Evolutionary conservation across 2,329 filamentous ascomycete genomes (phyloP), one percentile per base, ranked within the genome.

Genomic region (Ilyonectria destructans): DNA sequence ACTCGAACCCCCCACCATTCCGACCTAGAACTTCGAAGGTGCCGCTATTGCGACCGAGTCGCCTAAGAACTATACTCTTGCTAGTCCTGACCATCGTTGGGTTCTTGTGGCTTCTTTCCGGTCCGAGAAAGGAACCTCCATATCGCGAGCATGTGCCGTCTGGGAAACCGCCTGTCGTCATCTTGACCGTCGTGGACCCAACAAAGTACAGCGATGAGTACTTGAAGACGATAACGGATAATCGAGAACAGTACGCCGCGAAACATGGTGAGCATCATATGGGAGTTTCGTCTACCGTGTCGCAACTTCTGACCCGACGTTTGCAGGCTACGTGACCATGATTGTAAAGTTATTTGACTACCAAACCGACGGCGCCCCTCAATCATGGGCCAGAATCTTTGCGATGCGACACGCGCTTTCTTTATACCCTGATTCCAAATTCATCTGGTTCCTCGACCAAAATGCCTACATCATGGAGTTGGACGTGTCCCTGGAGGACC

Each of bases 391-490:
- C 48, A 90, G 93, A 75, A 88, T 98, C 60, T 93, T 96, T 68
- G 93, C 96, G 8, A 86, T 97, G 78, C 92, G 96, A 68, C 96
- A 99, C 80, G 96, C 96, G 55, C 90, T 98, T 82, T 91, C 94
- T 7, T 87, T 91, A 52, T 91, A 92, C 78, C 94, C 95, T 6
- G 88, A 94, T 74, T 91, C 89, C 69, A 90, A 88, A 56, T 97
- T 91, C 80, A 88, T 98, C 79, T 98, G 96, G 92, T 94, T 92
- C 78, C 90, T 99, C 17, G 93, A 96, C 68, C 89, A 93, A 74
- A 90, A 96, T 76, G 89, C 94, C 9, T 87, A 97, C 73, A 96
- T 99, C 78, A 97, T 97, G 93, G 93, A 96, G 79, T 91, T 93
- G 7, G 83, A 85, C 37, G 82, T 92, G 60, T 88, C 89, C 15